phyloP scores from a whole-genome alignment of 495 filamentous ascomycete species.

The Talaromyces wortmannii region DNA sequence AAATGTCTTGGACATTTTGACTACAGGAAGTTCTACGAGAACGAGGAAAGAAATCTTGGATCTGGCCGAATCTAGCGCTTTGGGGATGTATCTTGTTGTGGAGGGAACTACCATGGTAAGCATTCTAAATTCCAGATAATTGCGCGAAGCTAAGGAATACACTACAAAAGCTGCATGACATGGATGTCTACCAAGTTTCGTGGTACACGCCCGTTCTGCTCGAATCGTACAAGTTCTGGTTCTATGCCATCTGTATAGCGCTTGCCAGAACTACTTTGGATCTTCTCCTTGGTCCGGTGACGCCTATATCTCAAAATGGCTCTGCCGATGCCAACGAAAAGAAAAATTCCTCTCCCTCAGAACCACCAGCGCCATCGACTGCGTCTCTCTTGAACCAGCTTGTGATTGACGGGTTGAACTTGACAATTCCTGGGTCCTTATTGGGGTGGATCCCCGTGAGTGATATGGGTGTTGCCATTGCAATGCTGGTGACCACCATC shows the following conservation, averaged over 20 bases:
- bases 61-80: constrained; percentile 6
- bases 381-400: constrained; percentile 5
- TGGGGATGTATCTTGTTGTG: constrained; percentile 10
- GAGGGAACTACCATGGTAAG: constrained; percentile 11
- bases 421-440: constrained; percentile 9
- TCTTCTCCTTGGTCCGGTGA: constrained; percentile 1
- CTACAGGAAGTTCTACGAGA: not conserved
- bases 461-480: constrained; percentile 4
- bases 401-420: constrained; percentile 6
- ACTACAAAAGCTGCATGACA: constrained; percentile 8
- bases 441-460: constrained; percentile 8
- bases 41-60: constrained; percentile 4
- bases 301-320: not conserved
- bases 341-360: not conserved
- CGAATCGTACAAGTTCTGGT: constrained; percentile 13
- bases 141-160: not conserved
- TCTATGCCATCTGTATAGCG: constrained; percentile 9
- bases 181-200: constrained; percentile 8
- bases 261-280: constrained; percentile 1
- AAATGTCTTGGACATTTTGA: constrained; percentile 7
- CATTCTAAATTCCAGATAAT: not conserved
- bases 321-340: not conserved
- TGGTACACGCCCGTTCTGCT: constrained; percentile 10
- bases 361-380: not conserved
- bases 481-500: constrained; percentile 8